These are phyloP conservation scores for Solanum bulbocastanum DNA, from an alignment of 257 asterid species.

Conservation along the genomic window DNA sequence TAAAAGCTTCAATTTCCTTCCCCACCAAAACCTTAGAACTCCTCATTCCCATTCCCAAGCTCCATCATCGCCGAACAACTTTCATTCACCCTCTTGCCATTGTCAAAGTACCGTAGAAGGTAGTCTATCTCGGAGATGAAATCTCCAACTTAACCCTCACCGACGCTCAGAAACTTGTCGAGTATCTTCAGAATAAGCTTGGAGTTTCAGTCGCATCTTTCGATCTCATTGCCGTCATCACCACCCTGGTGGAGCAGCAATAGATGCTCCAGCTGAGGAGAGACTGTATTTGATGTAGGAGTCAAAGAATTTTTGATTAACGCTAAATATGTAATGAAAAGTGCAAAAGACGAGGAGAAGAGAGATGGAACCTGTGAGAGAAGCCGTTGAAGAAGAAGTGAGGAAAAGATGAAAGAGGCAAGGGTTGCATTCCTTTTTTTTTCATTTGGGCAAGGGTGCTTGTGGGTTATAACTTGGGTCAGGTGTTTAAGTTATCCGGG, in stretches of 20 bases:
- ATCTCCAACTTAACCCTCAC: conserved; percentile 65
- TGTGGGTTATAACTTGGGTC: too few relatives aligned
- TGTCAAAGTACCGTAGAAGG: conserved; percentile 73
- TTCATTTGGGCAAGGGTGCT: too few relatives aligned
- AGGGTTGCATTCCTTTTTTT: too few relatives aligned
- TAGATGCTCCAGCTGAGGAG: conserved; percentile 59
- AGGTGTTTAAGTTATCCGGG: too few relatives aligned
- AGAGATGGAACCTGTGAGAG: too few relatives aligned
- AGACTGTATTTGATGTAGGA: conserved; percentile 74
- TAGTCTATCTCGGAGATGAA: conserved; percentile 62
- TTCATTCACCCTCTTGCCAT: conserved; percentile 48
- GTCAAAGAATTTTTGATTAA: conserved; percentile 73
- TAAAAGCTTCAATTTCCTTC: conserved; percentile 7
- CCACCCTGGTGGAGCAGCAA: conserved; percentile 12
- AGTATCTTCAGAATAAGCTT: conserved; percentile 84
- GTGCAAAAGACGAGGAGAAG: too few relatives aligned
- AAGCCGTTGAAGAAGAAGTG: too few relatives aligned
- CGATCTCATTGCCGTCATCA: conserved; percentile 50
- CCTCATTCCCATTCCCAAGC: conserved; percentile 21
- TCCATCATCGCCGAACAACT: conserved; percentile 26
- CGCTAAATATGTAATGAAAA: neutral
- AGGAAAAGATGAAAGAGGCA: too few relatives aligned
- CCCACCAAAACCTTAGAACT: conserved; percentile 24
- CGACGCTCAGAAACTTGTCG: conserved; percentile 83
- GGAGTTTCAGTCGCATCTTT: conserved; percentile 87